Evolutionary conservation across 305 asterid genomes (phyloP).

Genomic region (Solanum chacoense): DNA sequence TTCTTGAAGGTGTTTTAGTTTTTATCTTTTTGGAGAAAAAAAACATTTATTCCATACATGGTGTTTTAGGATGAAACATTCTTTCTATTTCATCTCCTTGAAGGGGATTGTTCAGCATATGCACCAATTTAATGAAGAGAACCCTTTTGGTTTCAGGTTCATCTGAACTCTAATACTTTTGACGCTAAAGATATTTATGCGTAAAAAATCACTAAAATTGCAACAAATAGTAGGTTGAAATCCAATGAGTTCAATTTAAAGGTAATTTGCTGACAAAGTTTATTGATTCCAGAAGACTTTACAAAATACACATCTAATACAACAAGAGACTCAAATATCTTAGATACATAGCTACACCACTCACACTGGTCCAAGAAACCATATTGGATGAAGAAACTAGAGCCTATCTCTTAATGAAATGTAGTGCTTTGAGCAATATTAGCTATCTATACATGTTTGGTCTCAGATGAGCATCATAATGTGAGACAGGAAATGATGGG

Average conservation of each 20-base stretch:
- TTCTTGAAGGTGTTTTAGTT: background rate
- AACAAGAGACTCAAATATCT: background rate
- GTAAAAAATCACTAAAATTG: background rate
- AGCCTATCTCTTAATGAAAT: background rate
- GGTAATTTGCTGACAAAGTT: background rate
- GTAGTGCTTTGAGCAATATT: background rate
- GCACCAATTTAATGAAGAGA: background rate
- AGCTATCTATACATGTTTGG: slow-evolving; percentile 36
- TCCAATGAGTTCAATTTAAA: background rate
- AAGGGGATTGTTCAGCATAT: background rate
- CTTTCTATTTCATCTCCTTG: background rate
- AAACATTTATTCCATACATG: background rate
- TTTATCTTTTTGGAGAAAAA: background rate
- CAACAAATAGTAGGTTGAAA: background rate
- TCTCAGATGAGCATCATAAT: slow-evolving; percentile 26
- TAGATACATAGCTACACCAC: background rate
- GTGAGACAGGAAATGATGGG: slow-evolving; percentile 22
- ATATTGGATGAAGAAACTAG: background rate
- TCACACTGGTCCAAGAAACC: background rate
- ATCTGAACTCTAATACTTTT: background rate
- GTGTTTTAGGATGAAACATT: background rate
- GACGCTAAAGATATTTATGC: background rate
- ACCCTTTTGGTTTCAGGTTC: background rate
- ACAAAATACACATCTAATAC: background rate
- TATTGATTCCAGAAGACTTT: background rate